phyloP scores from a whole-genome alignment of 352 stramenopile genomes.

The Stramenopiles sp. region DNA sequence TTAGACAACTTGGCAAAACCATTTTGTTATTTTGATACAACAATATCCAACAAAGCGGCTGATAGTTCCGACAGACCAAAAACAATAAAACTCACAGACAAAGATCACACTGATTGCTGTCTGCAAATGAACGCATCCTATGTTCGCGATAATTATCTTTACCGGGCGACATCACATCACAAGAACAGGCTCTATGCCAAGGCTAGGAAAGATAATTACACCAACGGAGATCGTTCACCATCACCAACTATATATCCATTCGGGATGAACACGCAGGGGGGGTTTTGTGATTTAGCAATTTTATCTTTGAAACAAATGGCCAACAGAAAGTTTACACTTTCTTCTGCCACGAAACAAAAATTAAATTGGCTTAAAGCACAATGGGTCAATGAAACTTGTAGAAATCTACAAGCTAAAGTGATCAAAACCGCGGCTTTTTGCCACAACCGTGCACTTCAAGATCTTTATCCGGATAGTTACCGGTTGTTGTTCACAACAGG shows the following conservation, averaged over 20 bases:
- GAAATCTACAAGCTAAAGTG: neutral
- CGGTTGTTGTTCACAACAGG: neutral
- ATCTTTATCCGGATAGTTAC: neutral
- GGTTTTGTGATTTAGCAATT: neutral
- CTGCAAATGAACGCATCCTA: neutral
- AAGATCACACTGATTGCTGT: neutral
- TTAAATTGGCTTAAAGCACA: neutral
- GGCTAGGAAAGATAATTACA: neutral
- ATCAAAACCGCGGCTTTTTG: neutral
- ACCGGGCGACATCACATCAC: neutral
- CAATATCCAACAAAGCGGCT: neutral
- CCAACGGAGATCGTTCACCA: neutral
- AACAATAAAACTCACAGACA: neutral
- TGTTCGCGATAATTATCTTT: neutral
- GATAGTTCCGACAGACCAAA: neutral
- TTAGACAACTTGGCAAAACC: neutral
- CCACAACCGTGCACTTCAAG: neutral
- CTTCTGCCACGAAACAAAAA: neutral
- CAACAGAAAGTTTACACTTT: neutral
- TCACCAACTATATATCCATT: neutral
- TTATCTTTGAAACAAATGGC: neutral
- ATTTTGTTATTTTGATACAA: neutral
- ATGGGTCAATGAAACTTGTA: neutral
- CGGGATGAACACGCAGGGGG: neutral
- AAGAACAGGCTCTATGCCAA: neutral